These are phyloP conservation scores for Thinopyrum elongatum DNA, from an alignment of 176 grass and related monocot species.

Conservation along the genomic window DNA sequence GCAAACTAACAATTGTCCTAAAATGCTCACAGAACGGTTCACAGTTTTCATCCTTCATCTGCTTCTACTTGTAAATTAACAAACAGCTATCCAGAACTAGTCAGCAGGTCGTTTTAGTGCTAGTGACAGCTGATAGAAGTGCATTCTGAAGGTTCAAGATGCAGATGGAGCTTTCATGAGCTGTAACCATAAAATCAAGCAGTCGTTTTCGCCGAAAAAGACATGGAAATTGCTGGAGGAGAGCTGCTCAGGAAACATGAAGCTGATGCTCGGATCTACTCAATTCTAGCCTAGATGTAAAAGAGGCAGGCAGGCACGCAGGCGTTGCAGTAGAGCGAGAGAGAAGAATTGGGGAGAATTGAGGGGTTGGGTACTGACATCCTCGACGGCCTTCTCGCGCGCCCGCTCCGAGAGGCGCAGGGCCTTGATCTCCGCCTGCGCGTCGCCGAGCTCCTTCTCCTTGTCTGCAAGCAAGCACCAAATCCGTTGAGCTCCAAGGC, in stretches of 20 bases:
- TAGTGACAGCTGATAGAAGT: background rate
- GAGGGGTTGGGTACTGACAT: slow-evolving; percentile 50
- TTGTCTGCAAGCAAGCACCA: slow-evolving; percentile 54
- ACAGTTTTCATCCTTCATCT: too few relatives aligned
- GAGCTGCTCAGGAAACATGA: background rate
- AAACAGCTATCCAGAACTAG: too few relatives aligned
- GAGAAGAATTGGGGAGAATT: background rate
- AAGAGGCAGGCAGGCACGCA: background rate
- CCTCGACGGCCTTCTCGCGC: slow-evolving; percentile 94
- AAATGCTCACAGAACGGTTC: background rate
- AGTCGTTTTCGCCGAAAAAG: background rate
- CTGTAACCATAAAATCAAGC: background rate
- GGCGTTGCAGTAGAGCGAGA: background rate
- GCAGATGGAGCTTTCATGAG: background rate
- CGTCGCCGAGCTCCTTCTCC: slow-evolving; percentile 80
- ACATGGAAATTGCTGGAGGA: background rate
- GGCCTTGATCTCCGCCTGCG: slow-evolving; percentile 89
- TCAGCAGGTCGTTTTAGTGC: too few relatives aligned
- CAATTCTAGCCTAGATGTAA: background rate
- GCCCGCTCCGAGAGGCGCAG: slow-evolving; percentile 86
- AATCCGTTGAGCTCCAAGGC: background rate
- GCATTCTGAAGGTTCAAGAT: background rate
- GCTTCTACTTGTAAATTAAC: too few relatives aligned
- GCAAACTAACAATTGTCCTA: background rate
- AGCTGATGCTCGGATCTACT: background rate